Evolutionary conservation across 805 yeast species (phyloP).

Genomic region (Yamadazyma sp.): DNA sequence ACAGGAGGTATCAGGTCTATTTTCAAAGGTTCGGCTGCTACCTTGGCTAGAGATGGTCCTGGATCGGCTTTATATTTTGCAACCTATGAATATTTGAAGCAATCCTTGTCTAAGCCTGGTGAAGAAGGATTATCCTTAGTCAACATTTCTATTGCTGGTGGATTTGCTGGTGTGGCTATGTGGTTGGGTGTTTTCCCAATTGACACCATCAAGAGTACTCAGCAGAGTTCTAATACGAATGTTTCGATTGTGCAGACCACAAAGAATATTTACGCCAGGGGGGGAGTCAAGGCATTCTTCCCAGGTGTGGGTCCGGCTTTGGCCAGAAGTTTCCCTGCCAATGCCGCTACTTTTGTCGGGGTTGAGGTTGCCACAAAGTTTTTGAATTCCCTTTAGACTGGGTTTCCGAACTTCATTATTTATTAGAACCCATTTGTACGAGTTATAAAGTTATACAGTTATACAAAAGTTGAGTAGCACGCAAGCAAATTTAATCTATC

Average conservation of each 20-base stretch:
- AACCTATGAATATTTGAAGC: constrained; percentile 82
- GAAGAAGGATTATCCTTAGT: constrained; percentile 54
- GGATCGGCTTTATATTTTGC: constrained; percentile 96
- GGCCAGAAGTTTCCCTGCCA: constrained; percentile 94
- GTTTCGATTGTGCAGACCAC: constrained; percentile 66
- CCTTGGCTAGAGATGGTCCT: constrained; percentile 95
- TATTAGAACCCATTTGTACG: no score
- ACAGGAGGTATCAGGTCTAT: constrained; percentile 84
- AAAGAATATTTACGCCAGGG: constrained; percentile 62
- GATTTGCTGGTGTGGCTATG: constrained; percentile 95
- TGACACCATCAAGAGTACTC: constrained; percentile 87
- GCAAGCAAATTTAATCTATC: no score
- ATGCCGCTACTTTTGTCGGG: constrained; percentile 98
- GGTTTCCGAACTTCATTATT: no score
- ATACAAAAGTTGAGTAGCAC: no score
- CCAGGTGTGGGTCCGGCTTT: constrained; percentile 97
- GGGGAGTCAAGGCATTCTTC: constrained; percentile 90
- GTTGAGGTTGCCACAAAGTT: constrained; percentile 73
- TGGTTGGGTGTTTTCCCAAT: constrained; percentile 96
- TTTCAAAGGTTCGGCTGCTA: constrained; percentile 88
- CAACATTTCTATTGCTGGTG: constrained; percentile 88
- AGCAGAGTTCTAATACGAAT: constrained; percentile 61
- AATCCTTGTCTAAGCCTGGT: constrained; percentile 54
- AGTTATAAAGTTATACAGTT: no score
- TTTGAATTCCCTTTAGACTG: constrained; percentile 29